phyloP scores from a whole-genome alignment of 192 early-diverging fungal genomes.

The Coemansia javaensis region DNA sequence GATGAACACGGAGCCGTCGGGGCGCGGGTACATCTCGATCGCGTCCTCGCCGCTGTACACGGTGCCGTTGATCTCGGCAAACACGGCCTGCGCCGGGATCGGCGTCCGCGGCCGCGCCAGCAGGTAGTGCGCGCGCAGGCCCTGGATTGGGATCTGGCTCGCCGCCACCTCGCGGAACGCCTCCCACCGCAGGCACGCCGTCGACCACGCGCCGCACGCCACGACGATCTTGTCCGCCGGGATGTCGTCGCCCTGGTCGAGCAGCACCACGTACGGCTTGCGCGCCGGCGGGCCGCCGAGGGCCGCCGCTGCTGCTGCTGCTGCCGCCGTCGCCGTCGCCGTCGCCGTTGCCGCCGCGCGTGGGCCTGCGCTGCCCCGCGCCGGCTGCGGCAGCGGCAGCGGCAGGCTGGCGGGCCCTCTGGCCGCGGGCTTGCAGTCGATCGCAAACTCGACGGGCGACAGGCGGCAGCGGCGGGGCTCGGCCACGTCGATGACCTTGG shows the following conservation, averaged over 20 bases:
- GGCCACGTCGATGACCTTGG: slow-evolving; percentile 41
- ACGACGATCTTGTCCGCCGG: slow-evolving; percentile 45
- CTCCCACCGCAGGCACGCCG: slow-evolving; percentile 44
- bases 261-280: slow-evolving; percentile 33
- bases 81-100: slow-evolving; percentile 41
- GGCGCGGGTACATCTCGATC: slow-evolving; percentile 48
- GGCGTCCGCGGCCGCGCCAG: slow-evolving; percentile 29
- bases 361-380: not conserved
- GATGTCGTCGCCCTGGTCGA: slow-evolving; percentile 37
- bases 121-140: slow-evolving; percentile 47
- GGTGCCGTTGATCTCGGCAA: slow-evolving; percentile 52
- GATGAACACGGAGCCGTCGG: slow-evolving; percentile 47
- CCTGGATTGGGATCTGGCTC: slow-evolving; percentile 48
- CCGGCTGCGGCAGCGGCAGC: too few species aligned
- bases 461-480: slow-evolving; percentile 40
- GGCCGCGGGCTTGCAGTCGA: slow-evolving; percentile 9
- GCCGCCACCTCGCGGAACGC: slow-evolving; percentile 48
- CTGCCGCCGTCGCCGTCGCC: too few species aligned
- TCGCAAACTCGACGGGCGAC: slow-evolving; percentile 31
- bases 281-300: too few species aligned
- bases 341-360: too few species aligned
- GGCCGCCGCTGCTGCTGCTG: too few species aligned
- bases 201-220: slow-evolving; percentile 46
- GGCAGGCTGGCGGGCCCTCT: too few species aligned
- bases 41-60: slow-evolving; percentile 49